Evolutionary conservation across 805 yeast genomes (phyloP).

Genomic region (Saccharomycopsis guyanensis): DNA sequence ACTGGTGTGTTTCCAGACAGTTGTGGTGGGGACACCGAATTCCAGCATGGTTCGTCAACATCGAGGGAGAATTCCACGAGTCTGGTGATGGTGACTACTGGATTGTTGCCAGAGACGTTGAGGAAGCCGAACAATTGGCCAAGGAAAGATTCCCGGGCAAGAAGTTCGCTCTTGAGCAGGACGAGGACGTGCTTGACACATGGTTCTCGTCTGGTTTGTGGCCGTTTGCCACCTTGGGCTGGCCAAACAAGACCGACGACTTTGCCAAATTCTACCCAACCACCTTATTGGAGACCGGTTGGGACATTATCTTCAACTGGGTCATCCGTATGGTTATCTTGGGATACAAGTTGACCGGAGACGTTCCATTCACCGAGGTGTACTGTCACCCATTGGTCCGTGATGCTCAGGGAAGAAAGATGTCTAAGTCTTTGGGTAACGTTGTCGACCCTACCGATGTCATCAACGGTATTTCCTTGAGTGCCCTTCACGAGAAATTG

Average conservation of each 20-base stretch:
- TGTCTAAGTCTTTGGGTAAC: conserved; percentile 97
- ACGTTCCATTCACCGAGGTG: conserved; percentile 90
- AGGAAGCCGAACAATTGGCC: conserved; percentile 85
- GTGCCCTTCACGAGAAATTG: conserved; percentile 72
- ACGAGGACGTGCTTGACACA: conserved; percentile 96
- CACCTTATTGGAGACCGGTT: conserved; percentile 95
- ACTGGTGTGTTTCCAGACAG: conserved; percentile 97
- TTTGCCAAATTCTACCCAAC: conserved; percentile 77
- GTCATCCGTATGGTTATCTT: conserved; percentile 93
- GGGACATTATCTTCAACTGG: conserved; percentile 99
- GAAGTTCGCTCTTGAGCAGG: conserved; percentile 78
- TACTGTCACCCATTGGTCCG: conserved; percentile 98
- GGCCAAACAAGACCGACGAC: conserved; percentile 81
- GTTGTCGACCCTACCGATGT: conserved; percentile 96
- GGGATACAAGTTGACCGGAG: conserved; percentile 84
- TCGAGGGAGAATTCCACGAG: conserved; percentile 56
- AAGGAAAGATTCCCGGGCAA: conserved; percentile 58
- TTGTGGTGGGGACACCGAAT: conserved; percentile 96
- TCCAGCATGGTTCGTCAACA: conserved; percentile 82
- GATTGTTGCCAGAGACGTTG: conserved; percentile 81
- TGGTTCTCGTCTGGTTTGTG: conserved; percentile 98
- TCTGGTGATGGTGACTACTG: conserved; percentile 67
- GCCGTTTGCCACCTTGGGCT: conserved; percentile 95
- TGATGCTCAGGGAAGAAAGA: conserved; percentile 98
- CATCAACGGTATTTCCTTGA: conserved; percentile 76